Conservation (phyloP, 352 stramenopile species). For the Pythium insidiosum region DNA sequence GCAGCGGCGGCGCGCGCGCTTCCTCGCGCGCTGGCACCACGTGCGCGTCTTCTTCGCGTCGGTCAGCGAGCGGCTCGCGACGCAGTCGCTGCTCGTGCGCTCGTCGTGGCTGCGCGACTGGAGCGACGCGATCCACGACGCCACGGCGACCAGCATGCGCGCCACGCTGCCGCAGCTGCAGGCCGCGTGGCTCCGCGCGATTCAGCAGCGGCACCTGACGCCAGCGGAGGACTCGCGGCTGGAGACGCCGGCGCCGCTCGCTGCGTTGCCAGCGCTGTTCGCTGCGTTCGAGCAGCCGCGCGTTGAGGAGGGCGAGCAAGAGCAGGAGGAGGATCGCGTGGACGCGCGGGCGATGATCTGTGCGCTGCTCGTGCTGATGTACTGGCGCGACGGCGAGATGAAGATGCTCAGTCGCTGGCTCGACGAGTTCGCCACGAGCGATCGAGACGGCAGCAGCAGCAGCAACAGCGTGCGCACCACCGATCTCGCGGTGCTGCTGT, state of each 20-base stretch:
- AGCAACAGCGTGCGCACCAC: constrained; percentile 17
- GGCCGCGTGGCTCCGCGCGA: too few relatives aligned
- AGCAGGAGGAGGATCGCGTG: too few relatives aligned
- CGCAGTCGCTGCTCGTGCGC: constrained; percentile 11
- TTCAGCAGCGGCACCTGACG: too few relatives aligned
- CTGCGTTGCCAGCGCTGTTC: too few relatives aligned
- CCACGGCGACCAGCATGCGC: too few relatives aligned
- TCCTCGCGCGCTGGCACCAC: constrained; percentile 31
- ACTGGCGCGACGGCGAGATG: constrained; percentile 33
- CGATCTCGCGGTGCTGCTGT: constrained; percentile 23
- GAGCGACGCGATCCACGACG: constrained; percentile 11
- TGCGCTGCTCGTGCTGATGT: constrained; percentile 36
- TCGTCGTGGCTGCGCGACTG: constrained; percentile 6
- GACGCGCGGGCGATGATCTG: constrained; percentile 45
- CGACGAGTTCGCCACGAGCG: constrained; percentile 34
- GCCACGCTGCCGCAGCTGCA: too few relatives aligned
- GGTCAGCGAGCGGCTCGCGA: constrained; percentile 15
- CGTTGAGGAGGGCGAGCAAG: too few relatives aligned
- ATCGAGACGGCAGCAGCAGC: constrained; percentile 1
- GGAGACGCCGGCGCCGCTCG: too few relatives aligned
- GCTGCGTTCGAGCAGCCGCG: too few relatives aligned
- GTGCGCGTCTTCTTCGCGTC: constrained; percentile 41
- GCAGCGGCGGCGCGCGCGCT: constrained; percentile 23
- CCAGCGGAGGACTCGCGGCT: too few relatives aligned
- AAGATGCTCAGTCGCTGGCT: constrained; percentile 44